phyloP scores from a whole-genome alignment of 495 filamentous ascomycete genomes.

The Darksidea phi region DNA sequence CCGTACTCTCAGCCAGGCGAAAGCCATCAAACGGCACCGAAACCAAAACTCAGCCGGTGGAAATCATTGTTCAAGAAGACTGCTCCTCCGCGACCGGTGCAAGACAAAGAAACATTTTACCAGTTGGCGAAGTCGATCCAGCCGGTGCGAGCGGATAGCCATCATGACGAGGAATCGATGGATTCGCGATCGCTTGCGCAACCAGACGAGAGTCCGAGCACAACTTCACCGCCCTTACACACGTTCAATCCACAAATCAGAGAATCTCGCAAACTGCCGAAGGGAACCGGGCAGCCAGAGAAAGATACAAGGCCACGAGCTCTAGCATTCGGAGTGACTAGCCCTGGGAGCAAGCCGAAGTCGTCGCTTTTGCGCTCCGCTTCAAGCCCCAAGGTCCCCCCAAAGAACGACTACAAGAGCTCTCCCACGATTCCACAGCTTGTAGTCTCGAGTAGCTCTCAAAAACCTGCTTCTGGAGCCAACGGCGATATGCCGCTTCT shows the following conservation, averaged over 20 bases:
- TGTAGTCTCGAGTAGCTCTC: constrained; percentile 22
- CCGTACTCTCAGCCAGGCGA: constrained; percentile 8
- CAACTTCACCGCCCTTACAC: constrained; percentile 13
- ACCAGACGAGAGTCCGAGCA: background rate
- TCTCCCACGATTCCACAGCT: constrained; percentile 34
- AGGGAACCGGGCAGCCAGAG: background rate
- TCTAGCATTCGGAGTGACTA: constrained; percentile 3
- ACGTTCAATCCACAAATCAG: constrained; percentile 23
- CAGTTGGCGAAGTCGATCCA: constrained; percentile 29
- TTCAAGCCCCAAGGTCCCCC: constrained; percentile 27
- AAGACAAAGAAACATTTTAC: constrained; percentile 39
- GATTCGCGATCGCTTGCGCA: constrained; percentile 13
- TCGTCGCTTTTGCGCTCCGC: constrained; percentile 14
- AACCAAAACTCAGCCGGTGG: constrained; percentile 57
- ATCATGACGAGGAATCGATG: constrained; percentile 23
- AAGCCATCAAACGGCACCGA: constrained; percentile 33
- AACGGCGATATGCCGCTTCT: constrained; percentile 45
- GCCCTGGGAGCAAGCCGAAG: constrained; percentile 6
- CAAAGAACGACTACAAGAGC: constrained; percentile 17
- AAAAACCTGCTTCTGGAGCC: constrained; percentile 16
- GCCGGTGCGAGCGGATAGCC: constrained; percentile 24
- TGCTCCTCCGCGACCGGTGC: constrained; percentile 26
- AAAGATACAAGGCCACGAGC: constrained; percentile 17
- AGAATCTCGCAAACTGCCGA: constrained; percentile 25
- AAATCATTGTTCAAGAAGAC: constrained; percentile 53